phyloP scores from a whole-genome alignment of 2,329 filamentous ascomycete species.

The Tolypocladium endophyticum region DNA sequence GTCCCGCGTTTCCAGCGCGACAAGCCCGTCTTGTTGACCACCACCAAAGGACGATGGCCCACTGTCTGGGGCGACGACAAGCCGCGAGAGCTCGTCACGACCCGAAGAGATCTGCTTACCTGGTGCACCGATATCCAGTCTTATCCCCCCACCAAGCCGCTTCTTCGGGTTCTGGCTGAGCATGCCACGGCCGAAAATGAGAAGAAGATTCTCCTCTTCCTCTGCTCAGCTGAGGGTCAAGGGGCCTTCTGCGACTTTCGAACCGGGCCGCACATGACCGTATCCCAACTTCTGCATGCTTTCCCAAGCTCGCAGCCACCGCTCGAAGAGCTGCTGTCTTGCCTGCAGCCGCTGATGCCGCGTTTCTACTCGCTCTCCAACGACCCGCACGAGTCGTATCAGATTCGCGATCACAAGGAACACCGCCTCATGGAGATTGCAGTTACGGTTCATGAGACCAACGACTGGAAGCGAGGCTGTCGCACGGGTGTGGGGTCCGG shows the following conservation, averaged over 20 bases:
- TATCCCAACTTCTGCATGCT: constrained; percentile 77
- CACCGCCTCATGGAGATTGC: constrained; percentile 87
- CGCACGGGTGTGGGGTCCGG: constrained; percentile 86
- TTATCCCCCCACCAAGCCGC: constrained; percentile 77
- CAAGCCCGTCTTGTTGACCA: constrained; percentile 71
- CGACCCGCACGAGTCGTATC: constrained; percentile 72
- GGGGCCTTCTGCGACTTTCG: constrained; percentile 89
- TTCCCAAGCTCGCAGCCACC: constrained; percentile 90
- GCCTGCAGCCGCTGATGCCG: constrained; percentile 84
- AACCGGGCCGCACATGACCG: constrained; percentile 74
- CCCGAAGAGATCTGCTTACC: constrained; percentile 79
- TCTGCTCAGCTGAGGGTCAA: constrained; percentile 84
- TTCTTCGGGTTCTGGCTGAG: constrained; percentile 80
- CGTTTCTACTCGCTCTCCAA: constrained; percentile 98
- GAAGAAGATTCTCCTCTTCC: constrained; percentile 76
- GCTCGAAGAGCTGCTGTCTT: constrained; percentile 68
- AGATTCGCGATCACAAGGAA: constrained; percentile 55
- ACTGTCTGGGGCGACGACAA: constrained; percentile 95
- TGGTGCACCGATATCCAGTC: constrained; percentile 96
- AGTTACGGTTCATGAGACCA: constrained; percentile 85
- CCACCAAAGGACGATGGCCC: constrained; percentile 77
- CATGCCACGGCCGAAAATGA: constrained; percentile 71
- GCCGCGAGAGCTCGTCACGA: constrained; percentile 77
- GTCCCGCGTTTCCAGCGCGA: constrained; percentile 76
- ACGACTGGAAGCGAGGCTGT: constrained; percentile 61